Percentiles rank a stretch among this genome's conserved stretches.
phyloP scores from a whole-genome alignment of 2,329 filamentous ascomycete species.

The Trichoderma brevicompactum region DNA sequence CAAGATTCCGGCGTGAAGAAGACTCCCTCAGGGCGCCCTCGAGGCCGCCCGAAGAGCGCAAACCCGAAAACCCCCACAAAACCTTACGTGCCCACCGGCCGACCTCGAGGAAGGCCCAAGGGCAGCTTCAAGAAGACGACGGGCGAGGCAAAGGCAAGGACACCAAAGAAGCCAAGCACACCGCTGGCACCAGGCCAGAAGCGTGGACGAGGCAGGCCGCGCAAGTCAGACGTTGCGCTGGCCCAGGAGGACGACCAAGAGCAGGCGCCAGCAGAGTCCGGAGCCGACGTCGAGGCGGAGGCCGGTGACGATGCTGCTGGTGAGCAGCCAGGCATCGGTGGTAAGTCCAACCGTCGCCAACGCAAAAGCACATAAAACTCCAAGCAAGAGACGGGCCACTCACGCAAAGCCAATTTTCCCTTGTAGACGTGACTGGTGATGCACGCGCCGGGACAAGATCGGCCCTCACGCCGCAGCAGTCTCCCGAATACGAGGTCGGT shows the following conservation, averaged over 20 bases:
- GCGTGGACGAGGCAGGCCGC: slow-evolving; percentile 40
- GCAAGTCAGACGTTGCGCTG: slow-evolving; percentile 35
- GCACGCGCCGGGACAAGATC: slow-evolving; percentile 12
- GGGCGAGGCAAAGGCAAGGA: slow-evolving; percentile 10
- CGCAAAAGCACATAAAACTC: slow-evolving; percentile 5
- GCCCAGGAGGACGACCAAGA: slow-evolving; percentile 34
- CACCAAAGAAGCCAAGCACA: slow-evolving; percentile 28
- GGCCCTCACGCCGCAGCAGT: slow-evolving; percentile 26
- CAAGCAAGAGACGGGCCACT: slow-evolving; percentile 18
- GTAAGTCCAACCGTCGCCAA: slow-evolving; percentile 26
- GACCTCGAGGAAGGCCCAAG: slow-evolving; percentile 54
- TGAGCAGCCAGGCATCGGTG: slow-evolving; percentile 20
- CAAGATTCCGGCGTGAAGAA: slow-evolving; percentile 44
- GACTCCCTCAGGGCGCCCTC: slow-evolving; percentile 45
- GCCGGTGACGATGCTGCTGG: slow-evolving; percentile 23
- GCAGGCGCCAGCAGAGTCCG: slow-evolving; percentile 27
- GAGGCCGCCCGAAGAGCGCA: slow-evolving; percentile 49
- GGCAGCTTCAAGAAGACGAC: slow-evolving; percentile 44
- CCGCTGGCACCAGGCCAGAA: slow-evolving; percentile 30
- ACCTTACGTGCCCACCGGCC: slow-evolving; percentile 46
- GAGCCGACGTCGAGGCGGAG: slow-evolving; percentile 32
- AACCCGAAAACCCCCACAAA: slow-evolving; percentile 41
- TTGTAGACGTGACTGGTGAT: slow-evolving; percentile 22
- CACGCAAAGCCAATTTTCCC: slow-evolving; percentile 18
- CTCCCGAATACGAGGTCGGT: slow-evolving; percentile 38